Base-by-base conservation (phyloP, 2,329 filamentous ascomycete species). In the Aspergillus niger region DNA sequence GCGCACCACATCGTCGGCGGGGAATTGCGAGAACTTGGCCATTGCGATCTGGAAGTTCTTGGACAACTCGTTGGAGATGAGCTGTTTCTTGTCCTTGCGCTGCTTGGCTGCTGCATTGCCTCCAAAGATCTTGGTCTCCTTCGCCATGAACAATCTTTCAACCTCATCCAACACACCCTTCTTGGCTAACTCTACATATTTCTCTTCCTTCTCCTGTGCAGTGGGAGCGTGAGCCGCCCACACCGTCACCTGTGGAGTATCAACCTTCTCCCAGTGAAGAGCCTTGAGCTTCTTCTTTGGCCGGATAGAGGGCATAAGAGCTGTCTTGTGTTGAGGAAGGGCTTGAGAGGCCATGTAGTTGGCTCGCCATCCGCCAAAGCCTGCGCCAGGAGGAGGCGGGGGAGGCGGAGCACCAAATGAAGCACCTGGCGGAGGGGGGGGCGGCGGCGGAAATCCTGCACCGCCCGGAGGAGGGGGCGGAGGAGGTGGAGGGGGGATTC, bases 201-300 rank as follows among this genome's bases (percentile, higher is more conserved):
- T 97, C 78, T 97, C 91, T 79, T 99, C 95, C 72, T 93, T 91
- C 63, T 90, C 91, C 74, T 96, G 89, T 4, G 88, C 86, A n/a
- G 91, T 96, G 5, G 91, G 90, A 30, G 91, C 86, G 75, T 96
- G 92, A 7, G 87, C 85, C 36, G 92, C 93, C 94, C 94, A 98
- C 69, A 97, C 91, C 57, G 94, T 97, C 54, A 92, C 90, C 74
- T 95, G 88, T 22, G 92, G 91, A 56, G 91, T 86, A 77, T 99
- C 95, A 57, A 99, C 92, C 82, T 98, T 98, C 79, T 99, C 95
- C 94, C 95, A 98, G 80, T 99, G 95, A 68, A 99, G 84, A 61
- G 94, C 94, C 86, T 99, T 99, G 77, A 99, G 91, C 83, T 98
- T 99, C 87, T 97, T 98, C 86, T 97, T 98, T 22, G 95, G 92